Evolutionary conservation across 1,284 basidiomycete species (phyloP).

Genomic region (Apiotrichum sp.): DNA sequence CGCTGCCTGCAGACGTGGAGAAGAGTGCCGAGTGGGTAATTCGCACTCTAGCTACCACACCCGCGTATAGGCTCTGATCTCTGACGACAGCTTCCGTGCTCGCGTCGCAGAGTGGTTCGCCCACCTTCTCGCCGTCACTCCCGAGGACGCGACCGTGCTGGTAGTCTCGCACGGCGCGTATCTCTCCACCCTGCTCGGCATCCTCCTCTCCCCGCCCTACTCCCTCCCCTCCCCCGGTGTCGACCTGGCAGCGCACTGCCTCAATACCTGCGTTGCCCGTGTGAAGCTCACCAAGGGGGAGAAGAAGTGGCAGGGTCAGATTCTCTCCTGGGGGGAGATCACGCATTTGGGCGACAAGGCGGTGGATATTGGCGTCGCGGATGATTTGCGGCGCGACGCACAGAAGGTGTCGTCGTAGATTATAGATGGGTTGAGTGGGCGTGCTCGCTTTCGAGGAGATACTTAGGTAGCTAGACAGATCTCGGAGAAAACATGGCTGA

Average conservation of each 20-base stretch:
- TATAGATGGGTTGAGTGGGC: too few relatives aligned
- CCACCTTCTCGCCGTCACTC: constrained; percentile 16
- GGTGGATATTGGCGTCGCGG: constrained; percentile 3
- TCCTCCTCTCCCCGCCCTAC: constrained; percentile 17
- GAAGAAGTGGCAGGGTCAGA: constrained; percentile 19
- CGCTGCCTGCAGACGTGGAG: constrained; percentile 30
- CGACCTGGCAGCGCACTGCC: constrained; percentile 18
- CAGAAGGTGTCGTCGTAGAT: neutral
- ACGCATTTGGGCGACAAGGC: constrained; percentile 18
- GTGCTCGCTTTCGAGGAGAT: too few relatives aligned
- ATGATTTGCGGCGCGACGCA: constrained; percentile 6
- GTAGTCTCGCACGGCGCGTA: constrained; percentile 42
- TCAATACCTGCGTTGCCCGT: constrained; percentile 33
- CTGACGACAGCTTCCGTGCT: constrained; percentile 13
- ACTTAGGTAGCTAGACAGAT: too few relatives aligned
- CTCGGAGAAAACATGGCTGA: too few relatives aligned
- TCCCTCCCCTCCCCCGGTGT: constrained; percentile 11
- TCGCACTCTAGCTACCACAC: neutral
- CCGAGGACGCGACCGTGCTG: constrained; percentile 19
- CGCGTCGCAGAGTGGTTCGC: constrained; percentile 19
- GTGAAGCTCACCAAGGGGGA: constrained; percentile 50
- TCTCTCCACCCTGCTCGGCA: constrained; percentile 22
- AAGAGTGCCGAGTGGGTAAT: constrained; percentile 20
- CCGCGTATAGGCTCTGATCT: neutral
- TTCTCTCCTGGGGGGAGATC: constrained; percentile 27